A percentile compares a stretch with the other conserved stretches of the same genome.
Evolutionary conservation across 192 early-diverging fungal genomes (phyloP).

Genomic region (Phycomyces blakesleeanus): DNA sequence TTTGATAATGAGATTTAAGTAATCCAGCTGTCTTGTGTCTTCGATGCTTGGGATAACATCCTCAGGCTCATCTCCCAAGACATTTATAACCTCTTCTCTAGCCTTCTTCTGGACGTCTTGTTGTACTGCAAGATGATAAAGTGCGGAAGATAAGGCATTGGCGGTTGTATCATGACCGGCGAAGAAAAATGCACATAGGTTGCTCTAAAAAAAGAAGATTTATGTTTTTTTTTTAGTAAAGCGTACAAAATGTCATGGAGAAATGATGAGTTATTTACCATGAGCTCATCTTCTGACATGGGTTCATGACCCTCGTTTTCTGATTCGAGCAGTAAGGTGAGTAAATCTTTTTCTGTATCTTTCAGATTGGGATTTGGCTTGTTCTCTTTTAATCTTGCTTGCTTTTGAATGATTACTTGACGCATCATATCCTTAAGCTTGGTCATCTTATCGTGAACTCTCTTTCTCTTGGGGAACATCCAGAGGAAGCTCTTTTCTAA

Average conservation of each 20-base stretch:
- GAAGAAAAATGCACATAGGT: not conserved
- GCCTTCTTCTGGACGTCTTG: constrained; percentile 23
- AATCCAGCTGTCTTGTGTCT: constrained; percentile 16
- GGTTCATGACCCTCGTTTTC: constrained; percentile 3
- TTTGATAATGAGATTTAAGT: constrained; percentile 22
- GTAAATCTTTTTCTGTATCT: constrained; percentile 23
- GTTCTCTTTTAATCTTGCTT: constrained; percentile 1
- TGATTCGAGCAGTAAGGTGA: constrained; percentile 29
- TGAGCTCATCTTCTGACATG: constrained; percentile 20
- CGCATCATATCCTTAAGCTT: constrained; percentile 12
- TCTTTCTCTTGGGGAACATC: constrained; percentile 12
- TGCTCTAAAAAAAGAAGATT: not conserved
- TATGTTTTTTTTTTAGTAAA: not conserved
- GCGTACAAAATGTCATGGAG: constrained; percentile 7
- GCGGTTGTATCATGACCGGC: constrained; percentile 30
- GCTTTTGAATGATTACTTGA: constrained; percentile 3
- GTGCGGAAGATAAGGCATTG: constrained; percentile 17
- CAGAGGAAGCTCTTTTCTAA: constrained; percentile 7
- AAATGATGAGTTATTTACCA: no score
- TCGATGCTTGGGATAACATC: constrained; percentile 27
- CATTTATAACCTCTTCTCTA: constrained; percentile 19
- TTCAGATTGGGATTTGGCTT: constrained; percentile 27
- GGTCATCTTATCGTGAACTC: constrained; percentile 6
- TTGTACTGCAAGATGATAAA: constrained; percentile 16
- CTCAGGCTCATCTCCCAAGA: constrained; percentile 21